Conservation (phyloP, 2,329 filamentous ascomycete species). For the Calycina herbarum region DNA sequence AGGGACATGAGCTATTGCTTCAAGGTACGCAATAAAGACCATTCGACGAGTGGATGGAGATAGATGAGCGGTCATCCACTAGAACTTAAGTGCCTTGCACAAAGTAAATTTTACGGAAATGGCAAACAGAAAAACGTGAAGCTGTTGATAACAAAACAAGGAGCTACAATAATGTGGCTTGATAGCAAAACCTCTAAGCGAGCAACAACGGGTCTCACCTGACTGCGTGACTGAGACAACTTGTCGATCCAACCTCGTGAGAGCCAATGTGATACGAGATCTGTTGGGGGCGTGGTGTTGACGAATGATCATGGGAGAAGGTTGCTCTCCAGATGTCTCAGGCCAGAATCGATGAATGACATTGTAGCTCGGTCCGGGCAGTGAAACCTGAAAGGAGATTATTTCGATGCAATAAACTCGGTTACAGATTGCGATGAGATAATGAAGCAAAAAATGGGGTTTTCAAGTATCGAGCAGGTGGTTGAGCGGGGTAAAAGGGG, state of each 20-base stretch:
- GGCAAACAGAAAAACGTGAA: not conserved
- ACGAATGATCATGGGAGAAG: slow-evolving; percentile 10
- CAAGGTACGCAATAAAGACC: slow-evolving; percentile 21
- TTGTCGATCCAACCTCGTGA: slow-evolving; percentile 7
- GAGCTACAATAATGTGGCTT: not conserved
- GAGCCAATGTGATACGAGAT: slow-evolving; percentile 10
- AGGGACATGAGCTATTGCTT: not conserved
- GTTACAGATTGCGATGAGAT: no score
- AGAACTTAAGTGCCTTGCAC: not conserved
- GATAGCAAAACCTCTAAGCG: not conserved
- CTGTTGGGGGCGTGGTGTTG: slow-evolving; percentile 1
- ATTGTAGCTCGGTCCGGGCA: not conserved
- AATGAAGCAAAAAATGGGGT: no score
- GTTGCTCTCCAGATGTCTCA: slow-evolving; percentile 12
- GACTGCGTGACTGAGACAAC: not conserved
- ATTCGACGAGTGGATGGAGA: slow-evolving; percentile 26
- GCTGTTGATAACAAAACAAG: not conserved
- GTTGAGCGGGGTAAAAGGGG: no score
- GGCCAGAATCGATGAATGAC: slow-evolving; percentile 6
- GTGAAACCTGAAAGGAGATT: not conserved
- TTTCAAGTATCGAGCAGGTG: no score
- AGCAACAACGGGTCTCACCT: slow-evolving; percentile 9
- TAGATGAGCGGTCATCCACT: not conserved
- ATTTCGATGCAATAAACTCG: not conserved
- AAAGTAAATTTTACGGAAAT: not conserved